Evolutionary conservation across 2,329 filamentous ascomycete genomes (phyloP), one percentile per base, ranked within the genome.

Genomic region (Fusarium acutatum): DNA sequence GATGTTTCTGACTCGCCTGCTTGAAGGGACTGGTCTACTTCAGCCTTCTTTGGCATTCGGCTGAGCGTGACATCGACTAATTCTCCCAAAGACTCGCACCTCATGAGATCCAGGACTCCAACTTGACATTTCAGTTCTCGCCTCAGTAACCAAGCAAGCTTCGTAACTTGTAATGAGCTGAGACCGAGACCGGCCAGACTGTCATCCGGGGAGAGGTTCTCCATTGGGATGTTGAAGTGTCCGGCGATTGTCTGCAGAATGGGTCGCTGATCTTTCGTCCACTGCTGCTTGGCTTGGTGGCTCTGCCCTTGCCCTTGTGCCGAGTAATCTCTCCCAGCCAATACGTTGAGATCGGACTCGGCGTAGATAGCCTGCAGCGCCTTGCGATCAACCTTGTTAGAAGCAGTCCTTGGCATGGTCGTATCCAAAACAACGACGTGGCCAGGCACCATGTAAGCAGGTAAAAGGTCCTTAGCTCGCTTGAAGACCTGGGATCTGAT

Each of bases 381-480:
- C 20, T 72, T 72, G 4, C 69, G 69, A 10, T 72, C 69, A 8
- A 72, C 69, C 44, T 72, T 72, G 24, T 72, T 72, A 3, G 69
- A 72, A 1, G 69, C 69, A 3, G 69, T 72, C 1, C 69, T 28
- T 0, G 69, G 69, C 69, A 72, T 72, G 2, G 69, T 72, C 1
- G 64, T 72, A 5, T 72, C 54, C 2, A 72, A n/a, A 32, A 72
- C 69, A 1, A 72, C 69, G 2, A 72, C 69, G 5, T 72, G 69
- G 0, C 69, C 69, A 6, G 69, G 69, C 0, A 72, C 69, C 69
- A 72, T 72, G 7, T 72, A 72, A 1, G 69, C 15, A 7, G 69
- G 69, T 1, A 72, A 5, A 2, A 72, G 30, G 2, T 72, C 69
- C 5, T 57, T 72, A 0, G 69, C 64, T 4, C 47, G 40, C 53